Evolutionary conservation across 176 grass and related monocot genomes (phyloP).

Genomic region (Urochloa ruziziensis): DNA sequence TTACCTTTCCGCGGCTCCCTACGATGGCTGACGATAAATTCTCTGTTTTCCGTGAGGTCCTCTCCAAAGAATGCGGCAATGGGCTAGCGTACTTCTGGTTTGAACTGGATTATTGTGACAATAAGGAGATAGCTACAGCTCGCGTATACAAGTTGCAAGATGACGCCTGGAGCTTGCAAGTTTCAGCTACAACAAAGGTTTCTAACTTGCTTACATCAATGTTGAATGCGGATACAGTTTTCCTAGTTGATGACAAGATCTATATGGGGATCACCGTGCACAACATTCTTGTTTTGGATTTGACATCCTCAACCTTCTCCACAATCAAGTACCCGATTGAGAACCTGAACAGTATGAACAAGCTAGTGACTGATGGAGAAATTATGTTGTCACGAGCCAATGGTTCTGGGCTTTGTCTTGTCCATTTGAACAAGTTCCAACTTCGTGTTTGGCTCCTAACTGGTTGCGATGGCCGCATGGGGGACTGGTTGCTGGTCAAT

Average conservation of each 20-base stretch:
- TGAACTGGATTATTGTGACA: background rate
- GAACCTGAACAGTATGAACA: background rate
- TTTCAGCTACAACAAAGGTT: background rate
- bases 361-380: background rate
- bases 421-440: background rate
- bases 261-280: background rate
- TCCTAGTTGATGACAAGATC: background rate
- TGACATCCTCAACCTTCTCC: background rate
- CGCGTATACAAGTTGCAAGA: background rate
- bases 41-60: background rate
- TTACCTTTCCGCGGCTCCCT: background rate
- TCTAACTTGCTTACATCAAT: background rate
- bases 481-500: background rate
- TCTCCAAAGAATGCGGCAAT: background rate
- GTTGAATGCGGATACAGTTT: background rate
- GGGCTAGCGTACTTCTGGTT: background rate
- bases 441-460: conserved; percentile 6
- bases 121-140: background rate
- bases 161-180: background rate
- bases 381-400: background rate
- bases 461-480: background rate
- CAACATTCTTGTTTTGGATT: background rate
- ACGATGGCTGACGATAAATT: background rate
- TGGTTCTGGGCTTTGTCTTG: conserved; percentile 2
- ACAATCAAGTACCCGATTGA: background rate